These are phyloP conservation scores for Populus simonii DNA, from an alignment of 345 rosid species.

Conservation along the genomic window DNA sequence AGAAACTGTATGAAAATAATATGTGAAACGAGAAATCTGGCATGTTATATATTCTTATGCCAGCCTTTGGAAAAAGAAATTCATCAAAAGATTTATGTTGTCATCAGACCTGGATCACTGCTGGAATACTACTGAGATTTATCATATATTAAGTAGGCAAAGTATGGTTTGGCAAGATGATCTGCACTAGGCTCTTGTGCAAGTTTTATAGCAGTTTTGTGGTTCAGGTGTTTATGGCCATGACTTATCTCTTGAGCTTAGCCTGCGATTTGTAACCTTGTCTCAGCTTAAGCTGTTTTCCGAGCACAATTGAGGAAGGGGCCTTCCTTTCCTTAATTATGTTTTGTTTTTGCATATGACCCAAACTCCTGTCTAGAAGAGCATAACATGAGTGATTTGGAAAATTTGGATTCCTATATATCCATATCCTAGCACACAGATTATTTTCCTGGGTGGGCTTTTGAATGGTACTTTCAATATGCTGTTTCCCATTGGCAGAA, in stretches of 20 bases:
- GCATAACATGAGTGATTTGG: no score
- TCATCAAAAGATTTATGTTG: not conserved
- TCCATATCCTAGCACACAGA: not conserved
- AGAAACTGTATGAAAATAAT: not conserved
- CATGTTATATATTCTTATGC: not conserved
- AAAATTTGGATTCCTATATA: no score
- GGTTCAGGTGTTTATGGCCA: not conserved
- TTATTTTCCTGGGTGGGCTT: not conserved
- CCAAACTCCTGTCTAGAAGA: not conserved
- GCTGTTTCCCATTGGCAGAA: not conserved
- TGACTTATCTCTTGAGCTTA: not conserved
- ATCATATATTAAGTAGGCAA: not conserved
- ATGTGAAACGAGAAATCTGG: not conserved
- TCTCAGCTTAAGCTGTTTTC: not conserved
- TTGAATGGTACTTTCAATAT: not conserved
- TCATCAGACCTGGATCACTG: not conserved
- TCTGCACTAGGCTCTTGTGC: not conserved
- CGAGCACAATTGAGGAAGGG: not conserved
- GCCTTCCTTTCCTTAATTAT: not conserved
- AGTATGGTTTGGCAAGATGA: slow-evolving; percentile 7
- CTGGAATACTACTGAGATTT: not conserved
- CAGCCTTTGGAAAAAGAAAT: not conserved
- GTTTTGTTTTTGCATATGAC: not conserved
- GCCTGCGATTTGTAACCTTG: not conserved
- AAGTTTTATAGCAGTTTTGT: not conserved